These are phyloP conservation scores for Iodosphaeria phyllophila DNA, from an alignment of 2,329 filamentous ascomycete genomes.

Conservation along the genomic window DNA sequence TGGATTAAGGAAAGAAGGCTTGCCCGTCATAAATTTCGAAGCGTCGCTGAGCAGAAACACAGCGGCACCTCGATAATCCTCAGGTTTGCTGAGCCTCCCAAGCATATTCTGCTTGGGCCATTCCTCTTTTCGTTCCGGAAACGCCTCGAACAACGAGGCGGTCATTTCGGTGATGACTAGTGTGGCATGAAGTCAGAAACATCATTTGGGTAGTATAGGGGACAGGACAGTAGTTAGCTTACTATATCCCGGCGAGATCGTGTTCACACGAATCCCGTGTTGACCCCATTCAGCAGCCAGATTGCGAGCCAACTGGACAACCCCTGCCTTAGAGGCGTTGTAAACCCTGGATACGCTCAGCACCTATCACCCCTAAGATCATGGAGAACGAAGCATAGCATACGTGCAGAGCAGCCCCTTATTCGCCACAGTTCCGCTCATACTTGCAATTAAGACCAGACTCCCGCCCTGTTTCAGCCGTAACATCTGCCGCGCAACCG, in stretches of 20 bases:
- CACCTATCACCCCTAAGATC: neutral
- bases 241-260: constrained; percentile 59
- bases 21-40: constrained; percentile 54
- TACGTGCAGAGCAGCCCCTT: constrained; percentile 40
- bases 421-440: constrained; percentile 51
- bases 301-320: constrained; percentile 52
- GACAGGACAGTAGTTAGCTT: no score
- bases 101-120: constrained; percentile 85
- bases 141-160: constrained; percentile 55
- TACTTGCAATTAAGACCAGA: constrained; percentile 50
- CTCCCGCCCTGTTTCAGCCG: constrained; percentile 37
- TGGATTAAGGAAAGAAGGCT: no score
- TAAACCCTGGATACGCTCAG: constrained; percentile 33
- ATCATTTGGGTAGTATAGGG: no score
- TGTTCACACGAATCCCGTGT: constrained; percentile 62
- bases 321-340: constrained; percentile 59
- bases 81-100: constrained; percentile 43
- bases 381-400: constrained; percentile 10
- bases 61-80: constrained; percentile 54
- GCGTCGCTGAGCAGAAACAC: constrained; percentile 50
- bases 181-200: no score
- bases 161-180: constrained; percentile 62
- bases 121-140: constrained; percentile 44
- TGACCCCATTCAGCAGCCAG: constrained; percentile 56
- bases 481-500: constrained; percentile 62